These are phyloP conservation scores for Dillenia turbinata DNA, from an alignment of 164 flowering plant species.

Conservation along the genomic window DNA sequence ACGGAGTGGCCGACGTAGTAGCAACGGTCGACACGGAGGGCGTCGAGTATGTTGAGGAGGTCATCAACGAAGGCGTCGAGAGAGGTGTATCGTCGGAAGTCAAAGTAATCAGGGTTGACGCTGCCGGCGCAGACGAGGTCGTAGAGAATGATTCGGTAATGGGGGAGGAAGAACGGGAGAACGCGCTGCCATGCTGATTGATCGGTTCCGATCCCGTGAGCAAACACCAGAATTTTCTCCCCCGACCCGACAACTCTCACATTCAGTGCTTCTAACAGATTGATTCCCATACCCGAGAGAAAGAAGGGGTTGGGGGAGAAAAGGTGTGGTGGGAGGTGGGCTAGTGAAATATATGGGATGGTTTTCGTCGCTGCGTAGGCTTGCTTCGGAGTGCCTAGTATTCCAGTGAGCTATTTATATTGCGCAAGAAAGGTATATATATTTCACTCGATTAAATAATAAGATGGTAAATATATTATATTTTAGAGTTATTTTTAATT, in stretches of 20 bases:
- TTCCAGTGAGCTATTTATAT: not conserved
- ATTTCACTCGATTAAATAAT: too few species aligned
- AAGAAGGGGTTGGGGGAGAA: not conserved
- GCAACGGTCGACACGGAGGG: conserved; percentile 55
- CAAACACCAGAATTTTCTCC: conserved; percentile 55
- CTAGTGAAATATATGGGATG: not conserved
- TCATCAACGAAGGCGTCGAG: conserved; percentile 92
- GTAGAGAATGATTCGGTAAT: conserved; percentile 60
- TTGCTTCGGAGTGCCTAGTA: not conserved
- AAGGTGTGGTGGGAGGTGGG: not conserved
- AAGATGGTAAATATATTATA: too few species aligned
- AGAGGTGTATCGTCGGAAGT: conserved; percentile 62
- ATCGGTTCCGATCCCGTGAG: conserved; percentile 95
- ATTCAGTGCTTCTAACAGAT: conserved; percentile 64
- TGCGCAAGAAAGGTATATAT: too few species aligned
- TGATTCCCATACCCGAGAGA: conserved; percentile 25
- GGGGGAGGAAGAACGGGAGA: conserved; percentile 54
- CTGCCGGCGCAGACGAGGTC: conserved; percentile 95
- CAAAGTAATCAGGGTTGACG: conserved; percentile 87
- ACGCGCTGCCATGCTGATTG: conserved; percentile 93
- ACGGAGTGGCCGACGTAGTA: conserved; percentile 89
- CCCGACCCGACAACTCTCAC: conserved; percentile 74
- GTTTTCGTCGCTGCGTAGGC: not conserved
- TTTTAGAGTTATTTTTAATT: too few species aligned
- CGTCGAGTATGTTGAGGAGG: conserved; percentile 69